These are phyloP conservation scores for Debaryomyces robertsiae DNA, from an alignment of 1,139 yeast species.

Conservation along the genomic window DNA sequence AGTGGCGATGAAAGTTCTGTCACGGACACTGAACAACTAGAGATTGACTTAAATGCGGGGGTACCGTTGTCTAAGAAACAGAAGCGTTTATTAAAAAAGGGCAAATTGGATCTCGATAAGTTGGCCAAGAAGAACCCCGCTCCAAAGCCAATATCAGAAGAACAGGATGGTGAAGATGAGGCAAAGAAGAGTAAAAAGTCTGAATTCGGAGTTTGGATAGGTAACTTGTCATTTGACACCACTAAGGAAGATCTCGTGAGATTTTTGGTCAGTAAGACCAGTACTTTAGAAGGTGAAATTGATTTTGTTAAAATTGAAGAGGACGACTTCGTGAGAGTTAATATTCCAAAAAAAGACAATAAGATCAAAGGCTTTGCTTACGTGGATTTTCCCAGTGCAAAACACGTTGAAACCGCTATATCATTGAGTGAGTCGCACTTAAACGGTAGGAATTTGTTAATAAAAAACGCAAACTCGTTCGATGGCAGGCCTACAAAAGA, in stretches of 20 bases:
- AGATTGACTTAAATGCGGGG: constrained; percentile 74
- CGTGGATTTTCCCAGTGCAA: constrained; percentile 71
- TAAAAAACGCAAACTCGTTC: constrained; percentile 77
- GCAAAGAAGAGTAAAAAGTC: constrained; percentile 42
- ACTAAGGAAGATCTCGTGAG: constrained; percentile 70
- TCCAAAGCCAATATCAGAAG: constrained; percentile 40
- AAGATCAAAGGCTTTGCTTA: constrained; percentile 89
- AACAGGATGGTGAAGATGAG: constrained; percentile 28
- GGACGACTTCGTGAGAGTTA: constrained; percentile 59
- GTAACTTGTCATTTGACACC: constrained; percentile 87
- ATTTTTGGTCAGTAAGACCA: constrained; percentile 64
- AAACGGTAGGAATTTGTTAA: constrained; percentile 83
- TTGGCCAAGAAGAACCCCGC: constrained; percentile 53
- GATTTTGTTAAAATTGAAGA: constrained; percentile 42
- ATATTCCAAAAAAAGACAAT: constrained; percentile 63
- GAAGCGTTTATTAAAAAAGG: constrained; percentile 81
- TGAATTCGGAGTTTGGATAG: constrained; percentile 87
- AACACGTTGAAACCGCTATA: constrained; percentile 66
- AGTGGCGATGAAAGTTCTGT: constrained; percentile 14
- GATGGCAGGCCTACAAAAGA: constrained; percentile 85
- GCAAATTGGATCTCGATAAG: constrained; percentile 64
- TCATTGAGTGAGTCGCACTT: constrained; percentile 68
- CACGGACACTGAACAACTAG: constrained; percentile 59
- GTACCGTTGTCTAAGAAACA: constrained; percentile 91
- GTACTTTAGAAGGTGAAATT: constrained; percentile 23